These are phyloP conservation scores for Rickenella mellea DNA, from an alignment of 768 basidiomycete genomes.

Conservation along the genomic window DNA sequence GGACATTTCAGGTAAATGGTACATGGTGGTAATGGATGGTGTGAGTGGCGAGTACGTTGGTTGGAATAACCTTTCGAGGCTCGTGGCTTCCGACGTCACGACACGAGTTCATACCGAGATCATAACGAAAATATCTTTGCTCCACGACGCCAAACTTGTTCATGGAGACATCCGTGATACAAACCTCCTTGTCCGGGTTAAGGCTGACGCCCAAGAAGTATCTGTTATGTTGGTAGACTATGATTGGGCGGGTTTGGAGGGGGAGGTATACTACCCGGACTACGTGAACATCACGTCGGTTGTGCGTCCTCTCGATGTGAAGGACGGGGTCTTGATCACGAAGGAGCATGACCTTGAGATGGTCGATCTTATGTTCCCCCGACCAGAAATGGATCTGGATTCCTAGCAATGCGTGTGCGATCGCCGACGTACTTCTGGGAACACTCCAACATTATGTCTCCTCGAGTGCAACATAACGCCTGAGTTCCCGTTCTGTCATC, in stretches of 20 bases:
- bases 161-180: constrained; percentile 9
- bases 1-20: constrained; percentile 19
- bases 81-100: neutral
- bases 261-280: constrained; percentile 16
- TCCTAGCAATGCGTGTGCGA: too few species aligned
- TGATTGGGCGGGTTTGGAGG: constrained; percentile 20
- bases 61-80: constrained; percentile 1
- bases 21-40: constrained; percentile 24
- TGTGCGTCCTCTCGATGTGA: too few species aligned
- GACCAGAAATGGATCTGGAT: too few species aligned
- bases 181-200: constrained; percentile 6
- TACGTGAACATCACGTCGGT: constrained; percentile 12
- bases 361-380: too few species aligned
- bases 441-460: too few species aligned
- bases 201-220: neutral
- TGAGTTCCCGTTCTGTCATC: too few species aligned
- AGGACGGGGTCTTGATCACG: too few species aligned
- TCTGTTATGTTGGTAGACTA: constrained; percentile 17
- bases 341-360: too few species aligned
- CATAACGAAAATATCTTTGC: neutral
- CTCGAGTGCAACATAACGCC: too few species aligned
- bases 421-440: too few species aligned
- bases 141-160: too few species aligned
- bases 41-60: constrained; percentile 11
- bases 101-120: constrained; percentile 2